Base-by-base conservation (phyloP, 2,329 filamentous ascomycete species). In the Pseudohalonectria lignicola region DNA sequence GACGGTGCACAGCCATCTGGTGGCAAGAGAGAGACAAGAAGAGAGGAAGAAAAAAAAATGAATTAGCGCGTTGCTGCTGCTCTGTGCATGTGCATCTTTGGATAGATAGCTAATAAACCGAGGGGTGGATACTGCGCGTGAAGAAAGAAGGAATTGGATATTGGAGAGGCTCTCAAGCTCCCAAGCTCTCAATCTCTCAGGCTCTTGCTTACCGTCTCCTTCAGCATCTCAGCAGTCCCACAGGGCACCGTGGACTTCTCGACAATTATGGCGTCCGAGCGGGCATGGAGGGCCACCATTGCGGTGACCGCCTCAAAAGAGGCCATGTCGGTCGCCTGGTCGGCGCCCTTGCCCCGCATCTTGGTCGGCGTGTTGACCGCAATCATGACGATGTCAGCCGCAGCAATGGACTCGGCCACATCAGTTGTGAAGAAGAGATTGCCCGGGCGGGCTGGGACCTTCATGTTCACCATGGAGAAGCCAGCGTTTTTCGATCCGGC, bases 211-310 rank as follows among this genome's bases (percentile, higher is more conserved):
- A n/a, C n/a, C 46, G 78, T 84, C 46, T 79, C 71, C 47, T 73
- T 69, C 29, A 87, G 76, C 23, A 77, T 71, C 47, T 84, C 71
- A 2, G 82, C 80, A 5, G 83, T 87, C 43, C 79, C 67, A 54
- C 80, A 85, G 3, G 84, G 84, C 19, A 88, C 84, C 0, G 84
- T 90, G 40, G 76, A 82, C 63, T 88, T 90, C 62, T 88, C 83
- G 16, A 88, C 83, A 36, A 90, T 75, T 39, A 88, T 83, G 39
- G 80, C 75, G 34, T 78, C 79, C 15, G 69, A 63, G 21, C 70
- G 75, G 3, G 82, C 79, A 43, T 79, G 66, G 45, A 73, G 64
- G 9, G 82, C 83, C 25, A 88, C 78, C 39, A 75, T 74, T 36
- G 71, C 67, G 2, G 76, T 76, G 5, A 81, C 82, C 15, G 74